A percentile compares a stretch with the other conserved stretches of the same genome.
Evolutionary conservation across 163 green algal genomes (phyloP).

Genomic region (Scenedesmus sp.): DNA sequence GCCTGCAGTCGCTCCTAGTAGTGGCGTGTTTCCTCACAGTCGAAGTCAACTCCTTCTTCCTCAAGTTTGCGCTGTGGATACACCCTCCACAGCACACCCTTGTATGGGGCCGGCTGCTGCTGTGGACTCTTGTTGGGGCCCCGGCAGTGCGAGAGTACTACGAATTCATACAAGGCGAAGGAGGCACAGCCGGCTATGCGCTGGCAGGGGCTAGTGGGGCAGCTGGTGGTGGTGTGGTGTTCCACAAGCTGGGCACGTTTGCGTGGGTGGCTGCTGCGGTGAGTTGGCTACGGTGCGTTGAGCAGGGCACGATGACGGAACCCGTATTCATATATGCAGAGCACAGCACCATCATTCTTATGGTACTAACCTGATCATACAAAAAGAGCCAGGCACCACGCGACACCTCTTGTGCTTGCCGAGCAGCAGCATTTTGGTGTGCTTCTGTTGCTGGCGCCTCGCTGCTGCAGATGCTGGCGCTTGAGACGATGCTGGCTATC

Average conservation of each 20-base stretch:
- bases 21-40: slow-evolving; percentile 73
- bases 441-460: neutral
- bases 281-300: neutral
- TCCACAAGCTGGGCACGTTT: slow-evolving; percentile 87
- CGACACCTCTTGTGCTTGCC: neutral
- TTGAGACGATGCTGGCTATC: slow-evolving; percentile 80
- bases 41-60: slow-evolving; percentile 96
- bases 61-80: slow-evolving; percentile 95
- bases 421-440: neutral
- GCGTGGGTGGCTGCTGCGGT: slow-evolving; percentile 82
- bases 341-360: no score
- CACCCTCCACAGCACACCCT: slow-evolving; percentile 86
- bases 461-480: slow-evolving; percentile 59
- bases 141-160: slow-evolving; percentile 85
- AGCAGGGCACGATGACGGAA: neutral
- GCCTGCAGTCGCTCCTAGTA: slow-evolving; percentile 69
- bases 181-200: neutral
- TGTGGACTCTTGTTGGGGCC: slow-evolving; percentile 45
- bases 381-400: no score
- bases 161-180: slow-evolving; percentile 76
- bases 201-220: neutral
- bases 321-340: neutral
- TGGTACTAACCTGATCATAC: no score
- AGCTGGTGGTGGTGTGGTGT: slow-evolving; percentile 34
- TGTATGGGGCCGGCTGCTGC: slow-evolving; percentile 53